Evolutionary conservation across 768 basidiomycete genomes (phyloP).

Genomic region (Hortiboletus flavorubellus): DNA sequence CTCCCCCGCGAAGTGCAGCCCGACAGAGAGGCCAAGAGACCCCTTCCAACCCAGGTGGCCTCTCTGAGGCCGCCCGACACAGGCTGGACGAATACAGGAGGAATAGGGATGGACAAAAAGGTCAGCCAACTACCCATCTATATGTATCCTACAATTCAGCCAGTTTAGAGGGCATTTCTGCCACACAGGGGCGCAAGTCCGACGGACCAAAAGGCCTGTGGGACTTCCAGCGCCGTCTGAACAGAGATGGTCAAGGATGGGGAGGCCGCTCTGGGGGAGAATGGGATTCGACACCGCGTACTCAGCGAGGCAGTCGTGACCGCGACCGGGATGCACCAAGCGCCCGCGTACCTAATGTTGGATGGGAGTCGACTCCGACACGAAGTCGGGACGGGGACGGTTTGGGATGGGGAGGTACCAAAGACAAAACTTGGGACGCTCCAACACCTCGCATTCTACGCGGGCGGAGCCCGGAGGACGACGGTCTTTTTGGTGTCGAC

Average conservation of each 20-base stretch:
- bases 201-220: constrained; percentile 78
- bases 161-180: constrained; percentile 65
- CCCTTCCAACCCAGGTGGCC: constrained; percentile 87
- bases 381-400: constrained; percentile 50
- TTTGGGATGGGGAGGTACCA: constrained; percentile 59
- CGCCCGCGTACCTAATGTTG: constrained; percentile 85
- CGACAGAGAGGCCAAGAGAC: constrained; percentile 86
- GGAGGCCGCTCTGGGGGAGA: constrained; percentile 33
- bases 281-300: constrained; percentile 65
- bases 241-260: constrained; percentile 64
- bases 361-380: constrained; percentile 93
- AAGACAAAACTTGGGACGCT: constrained; percentile 70
- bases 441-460: constrained; percentile 72
- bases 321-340: constrained; percentile 66
- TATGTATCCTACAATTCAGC: background rate
- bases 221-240: constrained; percentile 90
- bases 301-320: constrained; percentile 42
- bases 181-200: constrained; percentile 49
- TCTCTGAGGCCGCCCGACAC: constrained; percentile 71
- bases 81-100: constrained; percentile 75
- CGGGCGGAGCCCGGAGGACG: constrained; percentile 69
- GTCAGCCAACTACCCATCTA: constrained; percentile 29
- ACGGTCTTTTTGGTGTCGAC: constrained; percentile 61
- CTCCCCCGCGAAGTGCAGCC: constrained; percentile 49
- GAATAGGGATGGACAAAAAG: constrained; percentile 66